Evolutionary conservation across 305 asterid genomes (phyloP), one percentile per base, ranked within the genome.

Genomic region (Rubia balearica): DNA sequence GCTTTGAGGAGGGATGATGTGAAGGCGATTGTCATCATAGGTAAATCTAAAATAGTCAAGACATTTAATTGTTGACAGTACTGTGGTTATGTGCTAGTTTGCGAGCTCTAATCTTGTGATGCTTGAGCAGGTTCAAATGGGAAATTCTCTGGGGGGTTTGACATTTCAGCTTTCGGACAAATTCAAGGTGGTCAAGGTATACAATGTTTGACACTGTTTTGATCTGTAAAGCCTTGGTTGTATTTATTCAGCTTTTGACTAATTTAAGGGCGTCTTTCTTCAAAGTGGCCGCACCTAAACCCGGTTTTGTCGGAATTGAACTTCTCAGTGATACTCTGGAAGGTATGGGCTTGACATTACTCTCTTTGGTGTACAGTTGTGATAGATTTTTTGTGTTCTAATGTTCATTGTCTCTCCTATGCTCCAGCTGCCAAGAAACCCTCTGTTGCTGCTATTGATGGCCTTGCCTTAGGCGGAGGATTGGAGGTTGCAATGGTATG

Each of bases 401-500:
- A 17, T 56, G 51, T 13, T 68, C 42, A 75, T 42, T 16, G 45
- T 17, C 27, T 65, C 42, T 3, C 82, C 36, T 40, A 74, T 74
- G 70, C 71, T 63, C 71, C 85, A 95, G 99, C 90, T 84, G 96
- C 88, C 17, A 87, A 81, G 74, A 95, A 95, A 71, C 99, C 98
- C 8, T 90, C 95, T 41, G 99, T 95, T 65, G 99, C 99, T 70
- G 99, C 99, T 9, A 82, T 95, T 67, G 99, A 95, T 84, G 99
- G 98, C 74, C 96, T 90, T 66, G 99, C 99, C 75, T 83, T 95
- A 83, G 99, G 99, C 78, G 98, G 99, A 75, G 99, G 99, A 69
- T 73, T 95, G 51, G 99, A 95, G 77, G 96, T 91, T 61, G 98
- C 98, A 70, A 91, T 95, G 99, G 99, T 91, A 79, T 64, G 86